A percentile compares a stretch with the other conserved stretches of the same genome.
Conservation (phyloP, 179 eudicot genomes). For the Patellifolia procumbens region DNA sequence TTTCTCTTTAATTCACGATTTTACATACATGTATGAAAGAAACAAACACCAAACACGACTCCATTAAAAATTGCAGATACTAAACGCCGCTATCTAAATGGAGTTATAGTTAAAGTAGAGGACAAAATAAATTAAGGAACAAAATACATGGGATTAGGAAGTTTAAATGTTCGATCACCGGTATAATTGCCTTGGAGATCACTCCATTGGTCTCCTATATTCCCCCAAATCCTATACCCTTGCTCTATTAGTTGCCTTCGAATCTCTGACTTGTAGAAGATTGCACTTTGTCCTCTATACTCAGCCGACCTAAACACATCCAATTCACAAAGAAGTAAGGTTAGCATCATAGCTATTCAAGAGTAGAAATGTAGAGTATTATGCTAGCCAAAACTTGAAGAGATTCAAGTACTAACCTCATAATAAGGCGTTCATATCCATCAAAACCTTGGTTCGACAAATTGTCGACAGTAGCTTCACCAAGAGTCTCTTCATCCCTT, state of each 20-base stretch:
- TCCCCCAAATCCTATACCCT: conserved; percentile 87
- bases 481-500: conserved; percentile 60
- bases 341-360: not conserved
- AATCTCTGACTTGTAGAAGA: conserved; percentile 56
- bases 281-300: conserved; percentile 59
- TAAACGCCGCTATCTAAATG: not conserved
- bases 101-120: not conserved
- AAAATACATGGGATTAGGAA: conserved; percentile 90
- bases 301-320: conserved; percentile 37
- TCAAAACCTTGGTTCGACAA: conserved; percentile 56
- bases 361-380: not conserved
- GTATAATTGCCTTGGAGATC: conserved; percentile 65
- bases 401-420: conserved; percentile 58
- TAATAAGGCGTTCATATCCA: conserved; percentile 64
- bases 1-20: not conserved
- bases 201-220: conserved; percentile 90
- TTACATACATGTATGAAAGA: not conserved
- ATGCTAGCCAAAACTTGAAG: not conserved
- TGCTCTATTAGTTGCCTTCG: conserved; percentile 49
- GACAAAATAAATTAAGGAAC: conserved; percentile 45
- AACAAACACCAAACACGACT: not conserved
- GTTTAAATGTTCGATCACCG: conserved; percentile 78
- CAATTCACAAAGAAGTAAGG: not conserved
- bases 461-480: conserved; percentile 54
- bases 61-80: not conserved